phyloP scores from a whole-genome alignment of 441 rosid species.

The Euphorbia schlechtendalii region DNA sequence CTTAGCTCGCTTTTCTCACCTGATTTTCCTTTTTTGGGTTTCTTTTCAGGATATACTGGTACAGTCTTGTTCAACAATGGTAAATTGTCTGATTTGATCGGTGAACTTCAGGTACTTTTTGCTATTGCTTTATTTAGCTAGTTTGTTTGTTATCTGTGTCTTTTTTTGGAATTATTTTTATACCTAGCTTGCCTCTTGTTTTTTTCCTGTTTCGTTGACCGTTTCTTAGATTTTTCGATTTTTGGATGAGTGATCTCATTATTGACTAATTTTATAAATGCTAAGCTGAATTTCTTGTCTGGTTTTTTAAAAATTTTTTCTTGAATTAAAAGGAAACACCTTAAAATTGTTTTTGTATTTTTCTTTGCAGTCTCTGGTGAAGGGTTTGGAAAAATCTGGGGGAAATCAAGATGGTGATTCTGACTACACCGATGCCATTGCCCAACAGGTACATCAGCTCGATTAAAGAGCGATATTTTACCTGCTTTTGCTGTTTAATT shows the following conservation, averaged over 20 bases:
- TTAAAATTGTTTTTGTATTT: not conserved
- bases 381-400: conserved; percentile 49
- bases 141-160: not conserved
- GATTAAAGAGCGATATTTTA: not conserved
- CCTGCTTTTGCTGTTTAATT: not conserved
- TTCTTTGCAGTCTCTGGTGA: conserved; percentile 37
- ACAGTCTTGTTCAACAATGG: conserved; percentile 67
- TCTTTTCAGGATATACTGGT: conserved; percentile 53
- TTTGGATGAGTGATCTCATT: not conserved
- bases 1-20: not conserved
- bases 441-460: conserved; percentile 43
- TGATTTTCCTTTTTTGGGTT: not conserved
- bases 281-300: not conserved
- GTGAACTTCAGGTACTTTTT: conserved; percentile 61
- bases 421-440: conserved; percentile 47
- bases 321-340: not conserved
- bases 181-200: not conserved
- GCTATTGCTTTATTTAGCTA: not conserved
- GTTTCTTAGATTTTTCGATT: not conserved
- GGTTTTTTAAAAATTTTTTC: not conserved
- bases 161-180: not conserved
- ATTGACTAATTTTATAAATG: not conserved
- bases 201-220: not conserved
- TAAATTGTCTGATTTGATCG: conserved; percentile 64
- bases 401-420: conserved; percentile 45